Evolutionary conservation across 495 filamentous ascomycete species (phyloP), one percentile per base, ranked within the genome.

Genomic region (Tetracladium setigerum): DNA sequence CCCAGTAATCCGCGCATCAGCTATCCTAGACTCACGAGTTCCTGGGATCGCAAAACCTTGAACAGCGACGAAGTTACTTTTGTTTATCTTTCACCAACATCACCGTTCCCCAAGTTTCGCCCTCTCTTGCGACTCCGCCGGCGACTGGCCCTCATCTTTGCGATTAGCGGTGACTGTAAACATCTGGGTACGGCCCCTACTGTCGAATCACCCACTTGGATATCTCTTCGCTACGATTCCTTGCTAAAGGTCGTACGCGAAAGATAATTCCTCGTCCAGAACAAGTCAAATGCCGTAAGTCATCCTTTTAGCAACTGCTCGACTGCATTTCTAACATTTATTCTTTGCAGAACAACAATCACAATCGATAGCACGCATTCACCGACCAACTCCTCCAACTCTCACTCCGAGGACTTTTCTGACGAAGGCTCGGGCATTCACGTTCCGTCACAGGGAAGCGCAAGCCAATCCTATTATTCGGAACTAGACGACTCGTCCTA

Each of bases 341-440:
- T n/a, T 2, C 32, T 12, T 30, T 14, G 15, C 30, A 19, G 38
- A 41, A 12, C 5, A 10, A 18, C 35, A 15, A 33, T 38, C 15
- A 37, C 12, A 19, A 44, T 33, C 22, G 37, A 49, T 15, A 45
- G 33, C 19, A 45, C 41, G 16, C 33, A 45, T 41, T 55, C 44
- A 27, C 44, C 41, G 14, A 45, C 48, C 11, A 41, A 37, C 30
- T 47, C 50, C 30, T 58, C 57, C 2, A 56, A 45, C 34, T 63
- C 58, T 19, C 46, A 49, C 15, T 53, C 52, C 5, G 27, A 12
- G 3, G 47, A 54, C 12, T 55, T 46, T 36, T 56, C 58, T 34
- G 77, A 80, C 62, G 77, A 74, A 41, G 59, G 56, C 41, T 76
- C 73, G 49, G 75, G 67, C 47, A 77, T 73, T 38, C 67, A 76